Percentiles rank a stretch among this genome's conserved stretches.
Evolutionary conservation across 495 filamentous ascomycete genomes (phyloP).

Genomic region (Penicillium coffeae): DNA sequence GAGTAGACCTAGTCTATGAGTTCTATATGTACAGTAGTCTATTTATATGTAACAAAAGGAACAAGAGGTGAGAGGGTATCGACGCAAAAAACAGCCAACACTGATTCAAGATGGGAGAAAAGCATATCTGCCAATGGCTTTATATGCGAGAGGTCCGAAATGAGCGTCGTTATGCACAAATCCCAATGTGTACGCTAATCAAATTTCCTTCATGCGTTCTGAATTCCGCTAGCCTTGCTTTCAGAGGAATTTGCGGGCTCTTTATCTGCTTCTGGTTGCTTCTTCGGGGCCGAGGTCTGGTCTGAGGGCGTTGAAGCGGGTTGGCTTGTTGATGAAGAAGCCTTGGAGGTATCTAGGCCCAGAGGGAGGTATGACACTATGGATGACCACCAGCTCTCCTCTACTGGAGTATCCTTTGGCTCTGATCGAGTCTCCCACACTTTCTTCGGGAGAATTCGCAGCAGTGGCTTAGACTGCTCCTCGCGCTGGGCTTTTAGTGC

Average conservation of each 20-base stretch:
- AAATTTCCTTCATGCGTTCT: too few species aligned
- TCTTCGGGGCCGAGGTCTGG: too few species aligned
- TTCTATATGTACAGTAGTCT: constrained; percentile 12
- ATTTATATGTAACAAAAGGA: neutral
- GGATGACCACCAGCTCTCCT: constrained; percentile 30
- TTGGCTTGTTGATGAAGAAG: neutral
- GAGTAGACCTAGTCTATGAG: neutral
- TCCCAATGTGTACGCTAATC: too few species aligned
- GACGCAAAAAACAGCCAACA: neutral
- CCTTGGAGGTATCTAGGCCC: constrained; percentile 17
- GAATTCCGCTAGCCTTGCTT: too few species aligned
- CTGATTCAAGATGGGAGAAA: too few species aligned
- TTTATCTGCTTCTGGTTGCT: too few species aligned
- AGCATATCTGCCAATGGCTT: neutral
- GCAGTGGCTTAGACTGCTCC: constrained; percentile 20
- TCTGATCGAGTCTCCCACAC: constrained; percentile 44
- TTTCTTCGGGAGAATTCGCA: constrained; percentile 42
- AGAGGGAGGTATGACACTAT: constrained; percentile 34
- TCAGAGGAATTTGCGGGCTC: too few species aligned
- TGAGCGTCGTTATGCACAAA: too few species aligned
- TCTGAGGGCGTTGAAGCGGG: neutral
- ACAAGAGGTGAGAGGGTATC: constrained; percentile 8
- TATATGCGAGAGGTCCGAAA: too few species aligned
- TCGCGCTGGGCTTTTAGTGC: constrained; percentile 47
- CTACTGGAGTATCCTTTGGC: constrained; percentile 18